A percentile compares a stretch with the other conserved stretches of the same genome.
These are phyloP conservation scores for Pyricularia sp. DNA, from an alignment of 2,329 filamentous ascomycete species.

Conservation along the genomic window DNA sequence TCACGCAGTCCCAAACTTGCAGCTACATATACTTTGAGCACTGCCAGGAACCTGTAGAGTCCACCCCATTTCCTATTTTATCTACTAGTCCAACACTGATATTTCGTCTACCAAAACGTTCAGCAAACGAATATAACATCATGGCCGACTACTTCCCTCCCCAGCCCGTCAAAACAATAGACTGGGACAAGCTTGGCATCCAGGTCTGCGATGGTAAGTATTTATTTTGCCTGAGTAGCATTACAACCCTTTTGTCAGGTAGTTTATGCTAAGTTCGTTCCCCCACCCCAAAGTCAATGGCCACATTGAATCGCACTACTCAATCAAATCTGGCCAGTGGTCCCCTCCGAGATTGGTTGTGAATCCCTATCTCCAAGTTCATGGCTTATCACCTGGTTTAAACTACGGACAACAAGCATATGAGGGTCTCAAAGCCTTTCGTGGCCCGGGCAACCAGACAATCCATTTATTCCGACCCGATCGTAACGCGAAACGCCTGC, in stretches of 20 bases:
- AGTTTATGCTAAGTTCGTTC: neutral
- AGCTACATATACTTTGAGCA: no score
- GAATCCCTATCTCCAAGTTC: constrained; percentile 78
- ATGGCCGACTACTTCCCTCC: constrained; percentile 51
- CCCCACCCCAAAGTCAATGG: constrained; percentile 69
- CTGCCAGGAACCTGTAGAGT: no score
- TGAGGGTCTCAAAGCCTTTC: constrained; percentile 97
- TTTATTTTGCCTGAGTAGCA: neutral
- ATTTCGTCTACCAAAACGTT: no score
- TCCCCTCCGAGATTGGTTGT: constrained; percentile 66
- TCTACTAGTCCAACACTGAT: no score
- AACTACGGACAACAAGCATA: constrained; percentile 98
- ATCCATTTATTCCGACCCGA: constrained; percentile 85
- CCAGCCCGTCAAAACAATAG: constrained; percentile 69
- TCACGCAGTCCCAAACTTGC: no score
- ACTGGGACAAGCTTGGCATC: constrained; percentile 93
- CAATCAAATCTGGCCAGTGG: constrained; percentile 66
- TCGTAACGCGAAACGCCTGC: constrained; percentile 76
- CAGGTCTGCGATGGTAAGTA: constrained; percentile 72
- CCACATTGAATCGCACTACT: constrained; percentile 83
- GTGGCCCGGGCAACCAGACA: constrained; percentile 54
- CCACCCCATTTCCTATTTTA: no score
- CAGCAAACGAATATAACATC: no score
- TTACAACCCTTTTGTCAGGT: neutral
- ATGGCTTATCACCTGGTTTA: constrained; percentile 88